phyloP scores from a whole-genome alignment of 1,139 yeast genomes.

The Debaryomyces fabryi region DNA sequence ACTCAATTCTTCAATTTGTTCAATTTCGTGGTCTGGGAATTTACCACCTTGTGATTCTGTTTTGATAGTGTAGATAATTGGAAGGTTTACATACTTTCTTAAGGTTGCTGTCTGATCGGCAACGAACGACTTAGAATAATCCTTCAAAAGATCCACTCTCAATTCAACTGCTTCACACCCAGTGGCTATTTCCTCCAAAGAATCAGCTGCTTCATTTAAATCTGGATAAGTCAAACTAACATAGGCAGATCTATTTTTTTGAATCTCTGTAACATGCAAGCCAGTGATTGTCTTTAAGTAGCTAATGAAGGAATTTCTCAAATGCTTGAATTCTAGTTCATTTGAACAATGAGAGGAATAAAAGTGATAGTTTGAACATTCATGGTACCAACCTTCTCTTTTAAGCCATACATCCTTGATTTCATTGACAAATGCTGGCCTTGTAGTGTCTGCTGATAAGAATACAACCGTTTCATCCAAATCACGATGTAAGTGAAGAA shows the following conservation, averaged over 20 bases:
- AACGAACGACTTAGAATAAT: conserved; percentile 55
- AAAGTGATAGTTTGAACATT: conserved; percentile 78
- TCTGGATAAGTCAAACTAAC: conserved; percentile 70
- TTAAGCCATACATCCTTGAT: conserved; percentile 81
- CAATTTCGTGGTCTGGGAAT: conserved; percentile 54
- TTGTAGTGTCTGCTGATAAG: conserved; percentile 71
- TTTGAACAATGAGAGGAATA: conserved; percentile 73
- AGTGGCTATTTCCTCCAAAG: conserved; percentile 55
- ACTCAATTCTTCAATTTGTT: conserved; percentile 53
- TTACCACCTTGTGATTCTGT: conserved; percentile 81
- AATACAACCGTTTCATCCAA: conserved; percentile 78
- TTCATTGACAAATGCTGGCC: conserved; percentile 87
- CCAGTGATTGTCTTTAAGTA: conserved; percentile 72
- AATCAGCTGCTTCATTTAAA: conserved; percentile 44
- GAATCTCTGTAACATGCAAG: conserved; percentile 40
- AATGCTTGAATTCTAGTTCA: conserved; percentile 55
- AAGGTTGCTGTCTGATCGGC: conserved; percentile 74
- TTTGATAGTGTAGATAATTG: conserved; percentile 81
- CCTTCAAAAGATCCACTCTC: conserved; percentile 70
- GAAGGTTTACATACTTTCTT: conserved; percentile 63
- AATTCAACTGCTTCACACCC: conserved; percentile 86
- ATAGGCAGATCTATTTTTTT: conserved; percentile 64
- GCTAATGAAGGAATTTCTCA: conserved; percentile 60
- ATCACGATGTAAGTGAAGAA: conserved; percentile 87
- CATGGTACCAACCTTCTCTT: conserved; percentile 78